Evolutionary conservation across 2,329 filamentous ascomycete genomes (phyloP).

Genomic region (Phaeosphaeriaceae sp.): DNA sequence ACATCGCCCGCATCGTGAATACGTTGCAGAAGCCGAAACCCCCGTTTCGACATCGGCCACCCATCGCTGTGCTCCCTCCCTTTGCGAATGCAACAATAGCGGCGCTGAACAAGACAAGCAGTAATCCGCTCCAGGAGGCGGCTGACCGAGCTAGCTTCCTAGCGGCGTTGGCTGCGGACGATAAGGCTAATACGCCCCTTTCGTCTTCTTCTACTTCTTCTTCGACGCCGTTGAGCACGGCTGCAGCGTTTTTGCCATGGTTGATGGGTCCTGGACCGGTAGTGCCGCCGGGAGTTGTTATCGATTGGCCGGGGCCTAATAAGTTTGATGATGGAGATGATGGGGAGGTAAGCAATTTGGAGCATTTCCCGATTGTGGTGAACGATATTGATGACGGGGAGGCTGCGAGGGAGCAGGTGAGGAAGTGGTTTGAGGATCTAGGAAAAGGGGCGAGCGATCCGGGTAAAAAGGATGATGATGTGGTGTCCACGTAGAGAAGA

Average conservation of each 20-base stretch:
- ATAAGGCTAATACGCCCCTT: background rate
- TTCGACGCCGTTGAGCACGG: background rate
- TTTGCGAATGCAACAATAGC: background rate
- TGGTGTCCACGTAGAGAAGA: too few relatives aligned
- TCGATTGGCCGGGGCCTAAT: constrained; percentile 18
- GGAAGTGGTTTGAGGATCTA: constrained; percentile 8
- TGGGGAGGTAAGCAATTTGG: constrained; percentile 5
- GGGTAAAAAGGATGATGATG: background rate
- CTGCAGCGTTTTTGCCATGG: constrained; percentile 17
- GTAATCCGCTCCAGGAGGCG: background rate
- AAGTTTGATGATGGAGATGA: background rate
- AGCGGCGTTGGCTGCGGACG: background rate
- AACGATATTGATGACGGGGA: constrained; percentile 6
- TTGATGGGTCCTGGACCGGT: constrained; percentile 28
- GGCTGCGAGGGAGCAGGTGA: constrained; percentile 4
- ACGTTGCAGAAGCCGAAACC: background rate
- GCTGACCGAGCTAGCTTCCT: background rate
- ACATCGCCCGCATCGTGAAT: background rate
- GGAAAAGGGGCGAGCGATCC: background rate
- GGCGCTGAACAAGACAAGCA: background rate
- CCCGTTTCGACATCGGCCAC: background rate
- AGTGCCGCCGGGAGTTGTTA: constrained; percentile 12
- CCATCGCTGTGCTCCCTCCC: background rate
- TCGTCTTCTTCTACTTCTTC: too few relatives aligned
- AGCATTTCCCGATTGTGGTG: constrained; percentile 8